phyloP scores from a whole-genome alignment of 1,284 basidiomycete genomes.

The Leccinum pachyderme region DNA sequence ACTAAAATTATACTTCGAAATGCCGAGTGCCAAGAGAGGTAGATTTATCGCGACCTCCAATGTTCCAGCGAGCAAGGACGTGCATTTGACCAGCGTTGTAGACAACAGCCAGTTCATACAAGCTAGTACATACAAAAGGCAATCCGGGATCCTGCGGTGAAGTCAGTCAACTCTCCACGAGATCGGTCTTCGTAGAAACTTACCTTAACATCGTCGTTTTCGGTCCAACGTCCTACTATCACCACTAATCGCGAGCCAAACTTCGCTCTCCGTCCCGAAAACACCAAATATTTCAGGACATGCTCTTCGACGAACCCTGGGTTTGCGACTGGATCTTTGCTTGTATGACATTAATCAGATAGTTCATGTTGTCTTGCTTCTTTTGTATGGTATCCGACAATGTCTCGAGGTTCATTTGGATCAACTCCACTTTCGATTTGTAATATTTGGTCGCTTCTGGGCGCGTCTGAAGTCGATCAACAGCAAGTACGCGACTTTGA shows the following conservation, averaged over 20 bases:
- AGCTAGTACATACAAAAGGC: neutral
- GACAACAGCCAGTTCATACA: neutral
- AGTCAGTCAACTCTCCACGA: slow-evolving; percentile 4
- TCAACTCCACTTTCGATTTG: slow-evolving; percentile 71
- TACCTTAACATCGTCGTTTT: neutral
- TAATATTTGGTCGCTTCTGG: slow-evolving; percentile 80
- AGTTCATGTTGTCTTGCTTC: slow-evolving; percentile 86
- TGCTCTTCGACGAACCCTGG: slow-evolving; percentile 32
- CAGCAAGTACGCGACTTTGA: neutral
- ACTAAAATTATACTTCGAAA: neutral
- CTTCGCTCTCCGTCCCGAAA: neutral
- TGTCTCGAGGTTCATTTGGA: slow-evolving; percentile 76
- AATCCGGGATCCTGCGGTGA: neutral
- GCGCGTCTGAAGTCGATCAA: slow-evolving; percentile 56
- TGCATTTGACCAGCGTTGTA: neutral
- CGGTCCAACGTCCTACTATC: neutral
- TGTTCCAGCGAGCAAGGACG: neutral
- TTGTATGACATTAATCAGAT: slow-evolving; percentile 72
- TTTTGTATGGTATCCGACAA: slow-evolving; percentile 84
- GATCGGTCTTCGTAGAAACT: neutral
- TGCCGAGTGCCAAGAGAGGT: neutral
- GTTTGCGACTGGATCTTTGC: slow-evolving; percentile 63
- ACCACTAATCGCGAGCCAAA: neutral
- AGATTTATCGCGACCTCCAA: neutral
- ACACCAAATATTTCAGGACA: slow-evolving; percentile 12